Base-by-base conservation (phyloP, 2,329 filamentous ascomycete species). In the Fusarium protoensiforme region DNA sequence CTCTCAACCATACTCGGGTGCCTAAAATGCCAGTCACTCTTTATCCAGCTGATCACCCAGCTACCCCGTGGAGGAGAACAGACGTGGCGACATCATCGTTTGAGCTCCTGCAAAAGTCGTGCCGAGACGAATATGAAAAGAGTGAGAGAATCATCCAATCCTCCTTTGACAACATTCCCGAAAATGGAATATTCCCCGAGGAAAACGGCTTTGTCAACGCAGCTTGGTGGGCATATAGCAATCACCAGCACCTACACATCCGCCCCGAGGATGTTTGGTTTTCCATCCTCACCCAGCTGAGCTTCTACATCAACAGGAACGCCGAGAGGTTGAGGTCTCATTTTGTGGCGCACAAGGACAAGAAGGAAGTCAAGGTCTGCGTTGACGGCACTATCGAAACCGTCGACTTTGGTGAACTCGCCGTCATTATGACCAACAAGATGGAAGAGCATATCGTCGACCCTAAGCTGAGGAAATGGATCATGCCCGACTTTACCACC, bases 231-330 rank as follows among this genome's bases (percentile, higher is more conserved):
- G 85, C 85, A 2, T 87, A 87, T 68, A 83, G 76, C 67, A 13
- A 78, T 2, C 84, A 87, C 63, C 83, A 85, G 61, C 82, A 87
- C 64, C 81, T 89, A 0, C 77, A 75, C 2, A 78, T 89, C 53
- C 84, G 87, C 1, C 87, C 87, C 0, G 87, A 90, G 31, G 87
- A 89, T 65, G 75, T 89, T 18, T 89, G 87, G 87, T 81, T 88
- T 51, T 78, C 86, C 7, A 87, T 89, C 68, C 74, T 89, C 1
- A 80, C 82, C 0, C 87, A 89, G 68, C 71, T 88, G 2, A 84
- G 80, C 72, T 78, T 83, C 63, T 87, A 82, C 69, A 78, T 89
- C 73, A 87, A 87, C 58, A 81, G 76, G 2, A 78, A 88, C 67
- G 80, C 85, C 5, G 84, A 88, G 68, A 77, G 84, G n/a, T 77